Evolutionary conservation across 2,329 filamentous ascomycete species (phyloP).

Genomic region (Aaosphaeria arxii): DNA sequence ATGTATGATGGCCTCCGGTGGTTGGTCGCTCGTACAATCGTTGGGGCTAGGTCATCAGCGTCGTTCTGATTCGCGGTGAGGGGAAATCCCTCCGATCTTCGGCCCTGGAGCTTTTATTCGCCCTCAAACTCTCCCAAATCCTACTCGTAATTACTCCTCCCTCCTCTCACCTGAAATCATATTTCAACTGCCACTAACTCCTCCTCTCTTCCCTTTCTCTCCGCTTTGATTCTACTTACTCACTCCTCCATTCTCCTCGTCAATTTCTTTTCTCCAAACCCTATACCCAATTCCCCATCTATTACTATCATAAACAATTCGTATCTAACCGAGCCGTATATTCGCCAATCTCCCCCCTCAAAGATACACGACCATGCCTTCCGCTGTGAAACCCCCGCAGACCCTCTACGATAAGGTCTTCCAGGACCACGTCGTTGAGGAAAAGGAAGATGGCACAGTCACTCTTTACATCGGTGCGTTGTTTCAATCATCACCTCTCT

Average conservation of each 20-base stretch:
- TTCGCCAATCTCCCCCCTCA: background rate
- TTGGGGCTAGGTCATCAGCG: slow-evolving; percentile 14
- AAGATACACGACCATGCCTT: slow-evolving; percentile 62
- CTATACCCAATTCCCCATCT: background rate
- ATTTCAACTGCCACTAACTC: slow-evolving; percentile 11
- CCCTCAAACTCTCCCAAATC: slow-evolving; percentile 7
- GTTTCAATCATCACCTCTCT: background rate
- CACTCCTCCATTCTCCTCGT: background rate
- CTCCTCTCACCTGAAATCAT: slow-evolving; percentile 2
- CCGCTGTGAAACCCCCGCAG: slow-evolving; percentile 66
- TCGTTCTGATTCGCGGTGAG: slow-evolving; percentile 18
- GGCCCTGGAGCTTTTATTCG: slow-evolving; percentile 23
- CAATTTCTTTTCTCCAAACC: background rate
- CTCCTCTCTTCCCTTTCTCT: background rate
- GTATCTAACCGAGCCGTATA: background rate
- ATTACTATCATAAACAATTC: background rate
- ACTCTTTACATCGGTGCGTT: slow-evolving; percentile 85
- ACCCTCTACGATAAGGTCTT: slow-evolving; percentile 99
- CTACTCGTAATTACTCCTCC: too few relatives aligned
- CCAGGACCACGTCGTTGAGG: slow-evolving; percentile 88
- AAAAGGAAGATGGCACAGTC: slow-evolving; percentile 90
- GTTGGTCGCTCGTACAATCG: too few relatives aligned
- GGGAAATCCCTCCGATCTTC: slow-evolving; percentile 22
- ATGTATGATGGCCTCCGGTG: too few relatives aligned
- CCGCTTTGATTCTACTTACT: background rate